Evolutionary conservation across 371 early-diverging fungal species (phyloP), one percentile per base, ranked within the genome.

Genomic region (Mortierella sp.): DNA sequence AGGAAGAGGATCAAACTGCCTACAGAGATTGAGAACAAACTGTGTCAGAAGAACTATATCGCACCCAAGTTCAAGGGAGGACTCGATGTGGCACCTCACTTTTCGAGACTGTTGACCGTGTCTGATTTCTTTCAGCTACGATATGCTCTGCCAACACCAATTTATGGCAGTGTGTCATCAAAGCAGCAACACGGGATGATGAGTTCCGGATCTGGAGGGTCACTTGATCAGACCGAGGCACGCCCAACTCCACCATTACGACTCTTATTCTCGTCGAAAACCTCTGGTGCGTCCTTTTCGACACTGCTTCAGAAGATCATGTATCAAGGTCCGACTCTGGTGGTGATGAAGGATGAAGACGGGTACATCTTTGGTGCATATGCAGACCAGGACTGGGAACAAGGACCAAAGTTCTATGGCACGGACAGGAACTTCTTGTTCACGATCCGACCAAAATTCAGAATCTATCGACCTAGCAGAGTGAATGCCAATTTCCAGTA

Each of bases 401-500:
- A 81, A 17, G 58, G 64, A 0, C 93, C 94, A 1, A 83, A 89
- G 28, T 96, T 94, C 86, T 87, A 85, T 42, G 97, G 95, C 11
- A 80, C 82, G 4, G 79, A 86, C 2, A 71, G 82, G 28, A 87
- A 84, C 42, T 90, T 92, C 60, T 69, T 95, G 61, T 94, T 93
- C 69, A 71, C 86, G 0, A 56, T 83, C 8, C 60, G 55, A 3
- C 85, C 86, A 0, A 53, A 57, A 9, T 61, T 88, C 42, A 69
- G 72, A 6, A 71, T 87, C 15, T 91, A 79, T 60, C 64, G 66
- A 9, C 55, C 86, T 0, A 81, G 83, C 4, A 84, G 87, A 1
- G 80, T 87, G 60, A 97, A 97, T 78, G 54, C 72, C 34, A 88
- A 95, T 76, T 94, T 86, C 66, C 92, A 93, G 60, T 95, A 95